Percentiles rank a stretch among this genome's conserved stretches.
Conservation (phyloP, 1,284 basidiomycete genomes). For the Heliocybe sulcata region DNA sequence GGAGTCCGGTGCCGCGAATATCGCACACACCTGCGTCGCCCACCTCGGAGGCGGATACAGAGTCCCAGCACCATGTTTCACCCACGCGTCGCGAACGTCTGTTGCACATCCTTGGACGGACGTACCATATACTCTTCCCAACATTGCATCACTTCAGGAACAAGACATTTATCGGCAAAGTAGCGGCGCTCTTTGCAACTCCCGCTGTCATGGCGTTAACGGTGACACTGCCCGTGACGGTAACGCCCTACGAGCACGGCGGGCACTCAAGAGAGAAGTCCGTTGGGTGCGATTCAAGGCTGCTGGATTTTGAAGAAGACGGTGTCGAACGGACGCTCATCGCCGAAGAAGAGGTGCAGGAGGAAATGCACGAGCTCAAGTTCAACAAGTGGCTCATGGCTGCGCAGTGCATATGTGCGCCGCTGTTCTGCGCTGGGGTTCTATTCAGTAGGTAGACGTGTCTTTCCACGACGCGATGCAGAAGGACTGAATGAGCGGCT, state of each 20-base stretch:
- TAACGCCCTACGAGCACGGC: conserved; percentile 45
- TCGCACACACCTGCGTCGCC: conserved; percentile 53
- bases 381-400: conserved; percentile 83
- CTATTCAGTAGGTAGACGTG: conserved; percentile 55
- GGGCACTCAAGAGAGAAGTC: conserved; percentile 39
- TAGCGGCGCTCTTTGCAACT: conserved; percentile 75
- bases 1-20: conserved; percentile 42
- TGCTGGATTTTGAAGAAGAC: conserved; percentile 67
- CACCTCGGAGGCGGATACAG: conserved; percentile 23
- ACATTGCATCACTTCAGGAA: conserved; percentile 71
- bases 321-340: conserved; percentile 54
- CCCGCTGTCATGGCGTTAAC: conserved; percentile 87
- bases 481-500: not conserved
- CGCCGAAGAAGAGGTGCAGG: conserved; percentile 59
- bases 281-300: conserved; percentile 27
- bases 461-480: not conserved
- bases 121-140: conserved; percentile 73
- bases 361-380: conserved; percentile 52
- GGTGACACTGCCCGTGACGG: conserved; percentile 86
- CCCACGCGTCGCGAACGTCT: conserved; percentile 34
- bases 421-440: conserved; percentile 68
- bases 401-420: conserved; percentile 73
- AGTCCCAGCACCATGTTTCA: conserved; percentile 33
- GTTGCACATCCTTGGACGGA: conserved; percentile 29
- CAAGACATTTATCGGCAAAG: conserved; percentile 69